Evolutionary conservation across 1,284 basidiomycete genomes (phyloP), one percentile per base, ranked within the genome.

Genomic region (Fomitopsis pinicola): DNA sequence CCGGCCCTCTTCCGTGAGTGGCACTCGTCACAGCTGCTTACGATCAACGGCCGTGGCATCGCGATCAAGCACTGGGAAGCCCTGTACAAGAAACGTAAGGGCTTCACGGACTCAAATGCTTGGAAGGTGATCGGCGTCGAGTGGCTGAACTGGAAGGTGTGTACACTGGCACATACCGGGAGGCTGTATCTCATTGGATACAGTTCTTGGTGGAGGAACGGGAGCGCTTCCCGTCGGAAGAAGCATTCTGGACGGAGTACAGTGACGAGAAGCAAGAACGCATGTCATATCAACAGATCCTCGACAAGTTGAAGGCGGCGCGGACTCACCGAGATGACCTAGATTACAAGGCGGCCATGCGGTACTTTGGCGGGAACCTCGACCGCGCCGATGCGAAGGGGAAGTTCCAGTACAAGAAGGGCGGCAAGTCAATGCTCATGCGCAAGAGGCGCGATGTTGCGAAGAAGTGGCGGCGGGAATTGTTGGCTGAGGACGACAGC

Each of bases 121-220:
- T 69, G 68, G 68, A 50, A 58, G 8, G 61, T 60, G 3, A 46
- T 66, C 12, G 44, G 57, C 5, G 59, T 35, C 3, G 58, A 64
- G 45, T 69, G 68, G 68, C 55, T 60, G 7, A 67, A 66, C 22
- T 69, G 68, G 68, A 69, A 69, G 64, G 68, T 69, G 26, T 8
- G 58, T 58, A 44, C 46, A n/a, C 35, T 33, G 30, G 30, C 30
- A 33, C 30, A 33, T 33, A 33, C 30, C 22, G 22, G 22, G n/a
- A 30, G 38, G 57, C 19, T 48, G n/a, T 12, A 35, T 17, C 5
- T 50, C 26, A 12, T 12, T 14, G 6, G 14, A 42, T 40, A 28
- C 50, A 69, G 66, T 66, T 60, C 57, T 60, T 69, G 17, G 68
- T 63, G 0, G 63, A 68, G 33, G 67, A 64, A 33, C 64, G 48